These are phyloP conservation scores for Diophrys appendiculata DNA, from an alignment of 73 alveolate genomes.

Conservation along the genomic window DNA sequence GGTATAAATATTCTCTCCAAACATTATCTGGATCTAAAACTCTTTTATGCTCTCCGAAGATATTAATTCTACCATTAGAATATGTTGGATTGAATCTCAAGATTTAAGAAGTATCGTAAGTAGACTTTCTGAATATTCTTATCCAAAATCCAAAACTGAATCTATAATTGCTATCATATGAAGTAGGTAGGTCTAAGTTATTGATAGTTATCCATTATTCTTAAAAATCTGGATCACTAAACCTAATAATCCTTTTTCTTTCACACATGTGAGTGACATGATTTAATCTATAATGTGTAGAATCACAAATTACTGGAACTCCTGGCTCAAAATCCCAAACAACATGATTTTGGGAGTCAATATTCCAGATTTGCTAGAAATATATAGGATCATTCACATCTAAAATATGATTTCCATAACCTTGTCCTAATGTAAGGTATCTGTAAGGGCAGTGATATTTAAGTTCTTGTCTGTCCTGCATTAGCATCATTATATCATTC, in stretches of 20 bases:
- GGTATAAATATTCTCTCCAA: not conserved
- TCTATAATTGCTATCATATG: not conserved
- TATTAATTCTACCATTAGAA: not conserved
- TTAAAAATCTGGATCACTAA: not conserved
- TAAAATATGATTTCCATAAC: not conserved
- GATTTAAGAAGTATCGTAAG: not conserved
- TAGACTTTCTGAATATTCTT: not conserved
- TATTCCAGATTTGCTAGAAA: not conserved
- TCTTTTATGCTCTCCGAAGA: not conserved
- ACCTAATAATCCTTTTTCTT: not conserved
- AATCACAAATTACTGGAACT: not conserved
- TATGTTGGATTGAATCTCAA: not conserved
- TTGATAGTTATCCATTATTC: too few species aligned
- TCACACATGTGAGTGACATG: not conserved
- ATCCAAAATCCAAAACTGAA: not conserved
- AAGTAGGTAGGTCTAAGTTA: not conserved
- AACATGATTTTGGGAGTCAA: not conserved
- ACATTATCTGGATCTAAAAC: not conserved
- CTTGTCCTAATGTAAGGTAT: not conserved
- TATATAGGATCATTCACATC: not conserved
- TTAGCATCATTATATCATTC: not conserved
- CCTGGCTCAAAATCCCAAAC: constrained; percentile 1
- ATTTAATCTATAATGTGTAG: not conserved
- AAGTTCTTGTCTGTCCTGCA: not conserved
- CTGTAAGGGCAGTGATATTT: not conserved